Base-by-base conservation (phyloP, 192 early-diverging fungal genomes). In the Linnemannia zychae region DNA sequence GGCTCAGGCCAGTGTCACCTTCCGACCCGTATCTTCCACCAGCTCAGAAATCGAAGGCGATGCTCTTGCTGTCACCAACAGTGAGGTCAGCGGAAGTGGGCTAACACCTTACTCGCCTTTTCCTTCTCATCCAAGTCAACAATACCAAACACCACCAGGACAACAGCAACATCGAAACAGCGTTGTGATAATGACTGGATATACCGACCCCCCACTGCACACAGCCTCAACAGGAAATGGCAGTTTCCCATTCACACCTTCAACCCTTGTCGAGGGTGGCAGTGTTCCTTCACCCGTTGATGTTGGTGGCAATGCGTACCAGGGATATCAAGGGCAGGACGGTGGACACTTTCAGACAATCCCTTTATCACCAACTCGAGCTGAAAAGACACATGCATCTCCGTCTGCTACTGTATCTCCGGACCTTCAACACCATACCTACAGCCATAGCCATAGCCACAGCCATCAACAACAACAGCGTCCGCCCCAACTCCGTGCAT, bases 241-340 rank as follows among this genome's bases (percentile, higher is more conserved):
- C 6, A 66, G 33, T 31, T 72, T 77, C 20, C 80, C 80, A 13
- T 77, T 77, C 65, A 82, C 80, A 60, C 80, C 80, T 18, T 77
- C 80, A 18, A 82, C 75, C 2, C 60, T 82, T 31, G 80, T 81
- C 1, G 74, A 70, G 60, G 60, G 28, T 72, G 9, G 68, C 24
- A 66, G 70, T 36, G 44, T 17, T 18, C 46, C 31, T 2, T 75
- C 49, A 33, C 67, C 52, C 6, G 20, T 53, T 6, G 52, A 22
- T 31, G 28, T 24, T 63, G 57, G 52, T 3, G 50, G 50, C 7
- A 57, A 44, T 44, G 24, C 0, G 22, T 57, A 57, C 24, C 53
- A n/a, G 11, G n/a, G 11, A 12, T 63, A 24, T 40, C 37, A 7
- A 16, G 33, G 31, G 28, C n/a, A 68, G 34, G 36, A 34, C 38